Base-by-base conservation (phyloP, 1,284 basidiomycete genomes). In the Malassezia caprae region DNA sequence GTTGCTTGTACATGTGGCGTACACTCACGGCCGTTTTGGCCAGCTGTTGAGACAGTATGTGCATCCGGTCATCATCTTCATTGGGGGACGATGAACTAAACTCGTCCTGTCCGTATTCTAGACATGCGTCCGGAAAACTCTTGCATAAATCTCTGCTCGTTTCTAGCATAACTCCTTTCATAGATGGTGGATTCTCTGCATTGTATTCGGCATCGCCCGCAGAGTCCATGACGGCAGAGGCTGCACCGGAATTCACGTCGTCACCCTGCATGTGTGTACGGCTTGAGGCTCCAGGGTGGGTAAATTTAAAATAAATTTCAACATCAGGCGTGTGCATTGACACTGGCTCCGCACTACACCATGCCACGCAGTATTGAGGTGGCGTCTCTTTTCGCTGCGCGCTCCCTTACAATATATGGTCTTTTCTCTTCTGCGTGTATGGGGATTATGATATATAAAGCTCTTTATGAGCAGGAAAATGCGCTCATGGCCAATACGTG, bases 1-100 rank as follows among this genome's bases (percentile, higher is more conserved):
- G 84, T 77, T 96, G 89, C 77, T 94, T 94, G 82, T 89, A 93
- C 88, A 96, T 93, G 77, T 98, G 94, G 48, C 93, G 82, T 24
- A 98, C 93, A 39, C 90, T 87, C 23, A 93, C 88, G 13, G 93
- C 94, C 13, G 93, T 99, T 78, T 93, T 91, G 8, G 93, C 94
- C 15, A 99, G 80, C 72, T 91, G 89, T 67, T 83, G 85, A 3
- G 94, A 96, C 64, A 96, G 77, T 70, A 63, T 69, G 24, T 69
- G 62, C 82, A 91, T 80, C 1, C 81, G 81, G 54, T 81, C 82
- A 40, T 83, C 82, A n/a, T 84, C 83, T 30, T 85, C 84, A 26
- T 24, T 47, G 15, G 24, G 15, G 17, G 23, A 12, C 19, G 37
- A 39, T 21, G 37, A 39, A 8, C 37, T 39, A 15, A 15, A 39